Evolutionary conservation across 2,329 filamentous ascomycete genomes (phyloP), one percentile per base, ranked within the genome.

Genomic region (Thielaviopsis euricoi): DNA sequence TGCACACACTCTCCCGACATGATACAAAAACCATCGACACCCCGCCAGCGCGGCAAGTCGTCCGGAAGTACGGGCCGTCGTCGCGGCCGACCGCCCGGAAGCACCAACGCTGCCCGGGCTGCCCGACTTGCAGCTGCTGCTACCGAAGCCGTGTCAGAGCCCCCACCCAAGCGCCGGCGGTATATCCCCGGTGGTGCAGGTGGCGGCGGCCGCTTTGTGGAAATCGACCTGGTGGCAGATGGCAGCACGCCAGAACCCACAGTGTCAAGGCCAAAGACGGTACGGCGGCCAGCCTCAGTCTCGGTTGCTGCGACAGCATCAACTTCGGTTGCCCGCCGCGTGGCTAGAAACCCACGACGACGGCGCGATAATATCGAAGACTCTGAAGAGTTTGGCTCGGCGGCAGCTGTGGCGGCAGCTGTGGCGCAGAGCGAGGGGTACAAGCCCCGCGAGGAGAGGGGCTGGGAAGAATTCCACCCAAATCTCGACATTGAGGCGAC

Each of bases 401-500:
- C 85, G n/a, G 89, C 91, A 13, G 89, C 89, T 26, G 87, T 90
- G 23, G 88, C 90, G 55, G 89, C 89, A 6, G 86, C 87, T 3
- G 86, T 93, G 60, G 87, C 89, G 64, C 89, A 95, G 67, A 90
- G 83, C 65, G 93, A 97, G 73, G 90, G 91, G 55, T 97, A 97
- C 72, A 98, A 98, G 69, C 93, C 93, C 33, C 80, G 93, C 66
- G 93, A 98, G 71, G 93, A 98, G 73, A 83, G 91, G 62, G 88
- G 89, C 56, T 98, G 91, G 89, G 90, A 96, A 66, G 93, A 98
- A 68, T 97, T 97, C 63, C 93, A 98, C 70, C 89, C 89, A 0
- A 88, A 96, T 65, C 80, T 98, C 56, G 90, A 97, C 71, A 89
- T 96, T 53, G 89, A 95, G 58, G 79, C 79, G 13, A 81, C 80